Evolutionary conservation across 2,329 filamentous ascomycete species (phyloP), one percentile per base, ranked within the genome.

Genomic region (Pseudocercospora eumusae): DNA sequence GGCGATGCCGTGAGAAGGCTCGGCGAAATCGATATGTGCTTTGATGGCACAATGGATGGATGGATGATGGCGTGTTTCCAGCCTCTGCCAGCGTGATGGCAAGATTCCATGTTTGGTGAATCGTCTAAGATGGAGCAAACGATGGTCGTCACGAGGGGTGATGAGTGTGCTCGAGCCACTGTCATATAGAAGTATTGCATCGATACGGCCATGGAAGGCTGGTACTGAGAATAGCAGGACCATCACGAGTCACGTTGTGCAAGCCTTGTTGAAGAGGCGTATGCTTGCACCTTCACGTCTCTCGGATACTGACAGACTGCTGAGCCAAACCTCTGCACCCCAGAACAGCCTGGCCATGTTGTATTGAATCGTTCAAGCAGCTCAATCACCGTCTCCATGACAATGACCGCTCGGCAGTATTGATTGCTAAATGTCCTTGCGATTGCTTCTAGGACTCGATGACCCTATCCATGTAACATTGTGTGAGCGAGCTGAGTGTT

Each of bases 361-460:
- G 7, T n/a, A 9, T 52, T 5, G 47, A 23, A n/a, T 15, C 7
- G 20, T 27, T 0, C 3, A 28, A 7, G 20, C 3, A 50, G 23
- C 9, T 20, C 47, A 50, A 50, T 50, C 23, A 27, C n/a, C 20
- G 23, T 50, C 47, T 50, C 23, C 47, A 50, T 50, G 47, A 27
- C 47, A 50, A 50, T 40, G 53, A 21, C 18, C 15, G 36, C 53
- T 18, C 20, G 18, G 25, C 28, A 4, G 2, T 15, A 13, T 44
- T 56, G 33, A 47, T 57, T 44, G 54, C 54, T 44, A 1, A 7
- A 28, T 11, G 9, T 18, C 13, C 40, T 28, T n/a, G 28, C 56
- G 54, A 57, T 57, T 61, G 54, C 59, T 42, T 5, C 28, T 45
- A 44, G 54, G 45, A 61, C 45, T 42, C 54, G 31, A 57, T 27